Percentiles rank a stretch among this genome's conserved stretches.
Evolutionary conservation across 805 yeast species (phyloP).

Genomic region (Saccharomyces jurei): DNA sequence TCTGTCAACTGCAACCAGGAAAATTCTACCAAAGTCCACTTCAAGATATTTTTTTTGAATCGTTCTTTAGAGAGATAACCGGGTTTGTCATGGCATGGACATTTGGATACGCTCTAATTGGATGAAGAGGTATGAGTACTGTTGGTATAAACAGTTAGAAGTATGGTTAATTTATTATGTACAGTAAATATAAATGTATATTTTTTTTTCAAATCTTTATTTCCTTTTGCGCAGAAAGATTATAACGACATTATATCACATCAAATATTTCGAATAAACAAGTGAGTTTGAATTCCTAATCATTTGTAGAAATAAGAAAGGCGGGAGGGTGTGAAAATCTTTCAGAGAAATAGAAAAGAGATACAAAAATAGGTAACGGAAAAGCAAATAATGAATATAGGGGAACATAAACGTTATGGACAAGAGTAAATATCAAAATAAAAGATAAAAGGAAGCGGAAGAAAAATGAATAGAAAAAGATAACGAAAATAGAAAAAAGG

Average conservation of each 20-base stretch:
- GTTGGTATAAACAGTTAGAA: neutral
- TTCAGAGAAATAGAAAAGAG: neutral
- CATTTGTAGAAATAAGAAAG: neutral
- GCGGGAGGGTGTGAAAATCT: neutral
- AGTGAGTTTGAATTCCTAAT: neutral
- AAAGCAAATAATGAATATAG: neutral
- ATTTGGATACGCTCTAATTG: constrained; percentile 41
- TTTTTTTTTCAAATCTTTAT: neutral
- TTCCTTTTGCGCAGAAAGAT: neutral
- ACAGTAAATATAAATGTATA: constrained; percentile 1
- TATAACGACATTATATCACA: neutral
- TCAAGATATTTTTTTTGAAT: constrained; percentile 36
- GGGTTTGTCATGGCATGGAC: constrained; percentile 56
- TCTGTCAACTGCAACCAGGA: constrained; percentile 31
- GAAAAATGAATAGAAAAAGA: constrained; percentile 1
- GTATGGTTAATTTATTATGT: neutral
- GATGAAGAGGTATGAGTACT: constrained; percentile 7
- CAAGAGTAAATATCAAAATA: neutral
- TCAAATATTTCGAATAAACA: neutral
- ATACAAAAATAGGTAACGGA: constrained; percentile 1
- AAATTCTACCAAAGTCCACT: constrained; percentile 36
- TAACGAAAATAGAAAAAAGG: neutral
- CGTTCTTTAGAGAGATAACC: constrained; percentile 41
- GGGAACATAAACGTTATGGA: neutral
- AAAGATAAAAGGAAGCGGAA: neutral